A percentile compares a stretch with the other conserved stretches of the same genome.
Evolutionary conservation across 169 alveolate genomes (phyloP).

Genomic region (Eimeria tenella): DNA sequence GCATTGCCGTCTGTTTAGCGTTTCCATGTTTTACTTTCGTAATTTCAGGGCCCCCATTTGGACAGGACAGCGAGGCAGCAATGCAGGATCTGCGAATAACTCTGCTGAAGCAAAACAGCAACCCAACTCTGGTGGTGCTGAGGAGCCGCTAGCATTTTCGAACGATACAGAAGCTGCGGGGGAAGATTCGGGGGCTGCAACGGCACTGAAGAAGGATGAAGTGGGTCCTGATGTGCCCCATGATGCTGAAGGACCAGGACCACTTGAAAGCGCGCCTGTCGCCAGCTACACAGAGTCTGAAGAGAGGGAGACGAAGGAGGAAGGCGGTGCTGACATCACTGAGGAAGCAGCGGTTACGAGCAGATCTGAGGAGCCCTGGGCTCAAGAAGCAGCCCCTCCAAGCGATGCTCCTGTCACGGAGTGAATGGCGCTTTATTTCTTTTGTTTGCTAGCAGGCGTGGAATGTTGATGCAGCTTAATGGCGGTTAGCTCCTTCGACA

Average conservation of each 20-base stretch:
- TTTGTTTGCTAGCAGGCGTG: slow-evolving; percentile 37
- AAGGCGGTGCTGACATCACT: slow-evolving; percentile 22
- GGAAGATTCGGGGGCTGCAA: slow-evolving; percentile 37
- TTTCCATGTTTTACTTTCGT: not conserved
- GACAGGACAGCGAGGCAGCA: slow-evolving; percentile 80
- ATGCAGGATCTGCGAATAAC: slow-evolving; percentile 60
- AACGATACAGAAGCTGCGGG: slow-evolving; percentile 51
- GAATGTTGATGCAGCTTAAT: not conserved
- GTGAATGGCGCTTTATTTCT: slow-evolving; percentile 19
- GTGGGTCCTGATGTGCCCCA: slow-evolving; percentile 48
- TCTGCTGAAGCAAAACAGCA: slow-evolving; percentile 51
- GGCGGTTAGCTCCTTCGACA: slow-evolving; percentile 1
- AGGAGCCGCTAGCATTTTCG: slow-evolving; percentile 13
- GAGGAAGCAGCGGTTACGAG: slow-evolving; percentile 42
- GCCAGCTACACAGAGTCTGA: slow-evolving; percentile 59
- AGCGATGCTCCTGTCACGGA: slow-evolving; percentile 52
- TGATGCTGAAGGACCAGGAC: slow-evolving; percentile 2
- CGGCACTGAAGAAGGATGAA: slow-evolving; percentile 42
- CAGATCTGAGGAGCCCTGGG: slow-evolving; percentile 59
- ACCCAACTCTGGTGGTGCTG: slow-evolving; percentile 61
- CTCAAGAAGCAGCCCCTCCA: slow-evolving; percentile 31
- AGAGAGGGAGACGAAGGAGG: slow-evolving; percentile 70
- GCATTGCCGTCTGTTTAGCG: not conserved
- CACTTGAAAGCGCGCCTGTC: slow-evolving; percentile 46
- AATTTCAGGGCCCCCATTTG: slow-evolving; percentile 76